Conservation (phyloP, 148 eudicot genomes). For the Heliamphora exappendiculata region DNA sequence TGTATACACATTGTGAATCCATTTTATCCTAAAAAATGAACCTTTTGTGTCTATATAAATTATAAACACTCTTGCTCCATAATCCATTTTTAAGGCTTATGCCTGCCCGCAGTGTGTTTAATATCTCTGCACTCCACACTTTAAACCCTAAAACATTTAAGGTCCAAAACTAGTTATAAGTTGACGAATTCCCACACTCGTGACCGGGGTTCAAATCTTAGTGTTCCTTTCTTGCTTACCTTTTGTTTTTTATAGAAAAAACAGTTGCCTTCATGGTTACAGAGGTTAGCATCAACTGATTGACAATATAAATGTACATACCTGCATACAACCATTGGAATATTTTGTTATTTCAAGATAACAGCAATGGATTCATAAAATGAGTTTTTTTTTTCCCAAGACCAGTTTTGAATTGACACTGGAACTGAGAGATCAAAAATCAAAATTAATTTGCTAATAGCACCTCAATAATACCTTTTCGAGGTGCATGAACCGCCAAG, state of each 20-base stretch:
- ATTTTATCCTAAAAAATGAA: background rate
- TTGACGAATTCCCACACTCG: background rate
- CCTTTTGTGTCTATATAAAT: background rate
- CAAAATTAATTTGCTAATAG: background rate
- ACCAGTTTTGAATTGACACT: background rate
- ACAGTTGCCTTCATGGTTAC: background rate
- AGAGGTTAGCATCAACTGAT: background rate
- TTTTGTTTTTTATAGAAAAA: too few relatives aligned
- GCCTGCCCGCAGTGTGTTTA: background rate
- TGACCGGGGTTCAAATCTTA: background rate
- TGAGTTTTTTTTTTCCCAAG: background rate
- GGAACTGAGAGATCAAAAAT: background rate
- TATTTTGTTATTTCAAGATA: background rate
- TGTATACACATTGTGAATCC: background rate
- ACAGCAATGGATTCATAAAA: background rate
- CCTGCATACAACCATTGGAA: background rate
- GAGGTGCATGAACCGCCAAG: constrained; percentile 89
- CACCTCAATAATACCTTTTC: constrained; percentile 96
- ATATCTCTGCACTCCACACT: too few relatives aligned
- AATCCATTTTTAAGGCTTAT: background rate
- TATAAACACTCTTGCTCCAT: background rate
- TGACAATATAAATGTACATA: background rate
- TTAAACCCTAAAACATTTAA: too few relatives aligned
- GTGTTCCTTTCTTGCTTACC: too few relatives aligned
- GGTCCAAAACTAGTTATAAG: background rate